Base-by-base conservation (phyloP, 2,329 filamentous ascomycete species). In the Sporothrix luriei region DNA sequence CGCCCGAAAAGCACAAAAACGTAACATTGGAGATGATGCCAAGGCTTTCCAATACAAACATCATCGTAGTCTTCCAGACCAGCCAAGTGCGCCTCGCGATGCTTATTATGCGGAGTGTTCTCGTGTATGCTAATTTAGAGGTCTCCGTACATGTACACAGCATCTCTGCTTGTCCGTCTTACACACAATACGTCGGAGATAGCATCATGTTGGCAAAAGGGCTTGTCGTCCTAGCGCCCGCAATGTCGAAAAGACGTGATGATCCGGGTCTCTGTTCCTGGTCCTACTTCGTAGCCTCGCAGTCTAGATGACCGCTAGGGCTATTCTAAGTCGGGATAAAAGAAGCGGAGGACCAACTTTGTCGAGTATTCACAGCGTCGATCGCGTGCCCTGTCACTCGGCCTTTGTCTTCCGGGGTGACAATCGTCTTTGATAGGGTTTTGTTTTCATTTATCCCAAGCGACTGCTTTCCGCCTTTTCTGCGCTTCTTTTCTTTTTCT, bases 141-240 rank as follows among this genome's bases (percentile, higher is more conserved):
- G 6, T 48, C 16, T 49, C 48, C 6, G 4, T 21, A 26, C 21
- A 14, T 2, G 4, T 21, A 26, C 21, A 14, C 40, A 62, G 57
- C 57, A 26, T 29, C 54, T 29, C 11, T 57, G 19, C 33, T 29
- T 26, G 29, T 38, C 54, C 38, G 6, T 38, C 54, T 13, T 19
- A 10, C 4, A n/a, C 11, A 46, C 29, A 57, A n/a, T n/a, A n/a
- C n/a, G n/a, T n/a, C n/a, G n/a, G n/a, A 33, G 33, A 33, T 33
- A 33, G 5, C 2, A 33, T 2, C 6, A 33, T 6, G 3, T 33
- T 33, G 33, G 33, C 7, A 33, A 33, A 33, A 1, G 33, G 16
- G 46, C 54, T 33, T 54, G 55, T 54, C 13, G 54, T 19, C 49
- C 48, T 66, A 66, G 64, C 46, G 48, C 49, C 64, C 64, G 62